Percentiles rank a stretch among this genome's conserved stretches.
Evolutionary conservation across 495 filamentous ascomycete genomes (phyloP).

Genomic region (Aeminium ludgeri): DNA sequence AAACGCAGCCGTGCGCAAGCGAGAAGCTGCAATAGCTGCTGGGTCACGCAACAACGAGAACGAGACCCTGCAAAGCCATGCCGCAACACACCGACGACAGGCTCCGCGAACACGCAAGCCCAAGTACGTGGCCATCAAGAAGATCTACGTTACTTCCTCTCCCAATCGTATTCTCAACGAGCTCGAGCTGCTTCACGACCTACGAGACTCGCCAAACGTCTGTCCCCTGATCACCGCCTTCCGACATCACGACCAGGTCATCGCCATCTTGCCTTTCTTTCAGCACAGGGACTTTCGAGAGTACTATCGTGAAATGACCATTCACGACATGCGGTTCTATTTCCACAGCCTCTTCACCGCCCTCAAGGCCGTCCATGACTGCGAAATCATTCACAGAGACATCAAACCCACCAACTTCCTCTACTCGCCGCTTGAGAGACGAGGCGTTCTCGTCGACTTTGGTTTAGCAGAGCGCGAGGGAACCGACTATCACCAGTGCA

Average conservation of each 20-base stretch:
- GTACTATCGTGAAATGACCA: slow-evolving; percentile 77
- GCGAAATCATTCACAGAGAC: slow-evolving; percentile 80
- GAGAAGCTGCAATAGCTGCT: too few relatives aligned
- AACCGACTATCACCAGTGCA: slow-evolving; percentile 52
- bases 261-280: slow-evolving; percentile 89
- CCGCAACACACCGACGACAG: too few relatives aligned
- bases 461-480: slow-evolving; percentile 77
- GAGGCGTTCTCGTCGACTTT: slow-evolving; percentile 91
- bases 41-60: too few relatives aligned
- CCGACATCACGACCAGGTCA: slow-evolving; percentile 80
- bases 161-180: slow-evolving; percentile 90
- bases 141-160: slow-evolving; percentile 95
- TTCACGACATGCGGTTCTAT: slow-evolving; percentile 72
- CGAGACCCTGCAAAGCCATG: too few relatives aligned
- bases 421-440: slow-evolving; percentile 64
- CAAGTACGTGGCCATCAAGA: slow-evolving; percentile 90
- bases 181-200: slow-evolving; percentile 83
- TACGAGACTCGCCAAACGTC: slow-evolving; percentile 63
- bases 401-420: slow-evolving; percentile 99
- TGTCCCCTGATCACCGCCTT: slow-evolving; percentile 95
- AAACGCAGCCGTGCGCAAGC: too few relatives aligned
- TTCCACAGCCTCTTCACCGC: slow-evolving; percentile 79
- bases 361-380: slow-evolving; percentile 61
- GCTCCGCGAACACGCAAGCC: slow-evolving; percentile 34
- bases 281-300: slow-evolving; percentile 89